Evolutionary conservation across 768 basidiomycete genomes (phyloP), one percentile per base, ranked within the genome.

Genomic region (Calocybe gangraenosa): DNA sequence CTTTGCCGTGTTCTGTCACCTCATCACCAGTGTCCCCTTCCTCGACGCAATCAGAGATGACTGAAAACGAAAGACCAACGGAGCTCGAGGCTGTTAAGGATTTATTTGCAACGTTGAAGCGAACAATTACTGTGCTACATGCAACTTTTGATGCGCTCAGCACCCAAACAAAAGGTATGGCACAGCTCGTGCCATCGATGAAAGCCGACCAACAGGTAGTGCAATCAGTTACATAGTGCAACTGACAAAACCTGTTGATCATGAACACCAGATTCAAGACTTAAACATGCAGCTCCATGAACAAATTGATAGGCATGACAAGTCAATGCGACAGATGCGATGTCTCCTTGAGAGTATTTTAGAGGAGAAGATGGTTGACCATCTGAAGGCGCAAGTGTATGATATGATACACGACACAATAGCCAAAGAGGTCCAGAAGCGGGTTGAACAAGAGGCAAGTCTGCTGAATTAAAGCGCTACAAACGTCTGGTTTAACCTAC

Each of bases 51-150:
- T 14, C 40, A 22, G 17, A 20, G 10, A 38, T 37, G 41, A 36
- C 15, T 11, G 9, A 30, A 3, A 33, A 34, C n/a, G 8, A 53
- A 31, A 51, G 57, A 7, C 62, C 69, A 1, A 62, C 65, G n/a
- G 72, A 76, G 37, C 56, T 75, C 4, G 32, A 67, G 2, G 70
- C 67, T 3, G 60, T 78, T 21, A 69, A 69, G 7, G 68, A 73
- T n/a, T 52, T 78, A 11, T 65, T 78, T 15, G 51, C 61, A 8
- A 65, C 69, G 17, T 74, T 79, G 68, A 74, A 73, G 46, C 54
- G 59, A 14, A 70, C 74, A 3, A 53, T 79, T 3, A 47, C 52
- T 1, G 55, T 61, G 0, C 62, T 81, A 43, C 63, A 70, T 2
- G 53, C 56, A 10, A 71, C 74, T 1, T 72, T 80, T 52, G 73